A percentile compares a stretch with the other conserved stretches of the same genome.
Evolutionary conservation across 1,284 basidiomycete genomes (phyloP).

Genomic region (Heterobasidion parviporum): DNA sequence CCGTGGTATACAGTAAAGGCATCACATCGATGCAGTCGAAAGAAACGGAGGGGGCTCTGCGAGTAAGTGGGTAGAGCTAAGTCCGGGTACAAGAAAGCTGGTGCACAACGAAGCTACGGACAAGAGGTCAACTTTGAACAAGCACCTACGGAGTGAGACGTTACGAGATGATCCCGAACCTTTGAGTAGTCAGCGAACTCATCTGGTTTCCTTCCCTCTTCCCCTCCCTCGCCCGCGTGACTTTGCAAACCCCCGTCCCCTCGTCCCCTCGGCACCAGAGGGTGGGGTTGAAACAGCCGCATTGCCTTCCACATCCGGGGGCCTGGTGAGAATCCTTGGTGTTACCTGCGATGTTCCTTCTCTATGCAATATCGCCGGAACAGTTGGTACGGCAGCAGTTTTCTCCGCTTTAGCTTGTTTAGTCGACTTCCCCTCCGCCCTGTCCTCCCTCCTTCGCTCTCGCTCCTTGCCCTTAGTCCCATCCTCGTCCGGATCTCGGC

Average conservation of each 20-base stretch:
- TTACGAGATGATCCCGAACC: neutral
- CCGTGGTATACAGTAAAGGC: too few species aligned
- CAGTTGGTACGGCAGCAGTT: constrained; percentile 9
- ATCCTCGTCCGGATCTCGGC: neutral
- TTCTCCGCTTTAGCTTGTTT: constrained; percentile 1
- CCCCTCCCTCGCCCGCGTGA: constrained; percentile 8
- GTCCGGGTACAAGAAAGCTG: too few species aligned
- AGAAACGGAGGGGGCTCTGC: too few species aligned
- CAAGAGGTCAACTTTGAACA: neutral
- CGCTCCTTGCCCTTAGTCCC: constrained; percentile 10
- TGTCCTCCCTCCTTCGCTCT: constrained; percentile 6
- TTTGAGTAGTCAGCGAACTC: neutral
- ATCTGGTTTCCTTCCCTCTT: constrained; percentile 5
- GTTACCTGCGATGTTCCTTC: constrained; percentile 14
- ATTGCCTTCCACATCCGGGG: neutral
- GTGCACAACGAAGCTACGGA: neutral
- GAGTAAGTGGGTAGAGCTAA: too few species aligned
- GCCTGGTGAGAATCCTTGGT: constrained; percentile 2
- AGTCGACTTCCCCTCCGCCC: neutral
- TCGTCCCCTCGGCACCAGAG: neutral
- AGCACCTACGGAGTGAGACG: neutral
- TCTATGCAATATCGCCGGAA: constrained; percentile 22
- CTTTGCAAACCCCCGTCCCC: neutral
- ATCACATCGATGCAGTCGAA: too few species aligned
- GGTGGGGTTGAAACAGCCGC: neutral